These are phyloP conservation scores for Euphorbia peplus DNA, from an alignment of 345 rosid genomes.

Conservation along the genomic window DNA sequence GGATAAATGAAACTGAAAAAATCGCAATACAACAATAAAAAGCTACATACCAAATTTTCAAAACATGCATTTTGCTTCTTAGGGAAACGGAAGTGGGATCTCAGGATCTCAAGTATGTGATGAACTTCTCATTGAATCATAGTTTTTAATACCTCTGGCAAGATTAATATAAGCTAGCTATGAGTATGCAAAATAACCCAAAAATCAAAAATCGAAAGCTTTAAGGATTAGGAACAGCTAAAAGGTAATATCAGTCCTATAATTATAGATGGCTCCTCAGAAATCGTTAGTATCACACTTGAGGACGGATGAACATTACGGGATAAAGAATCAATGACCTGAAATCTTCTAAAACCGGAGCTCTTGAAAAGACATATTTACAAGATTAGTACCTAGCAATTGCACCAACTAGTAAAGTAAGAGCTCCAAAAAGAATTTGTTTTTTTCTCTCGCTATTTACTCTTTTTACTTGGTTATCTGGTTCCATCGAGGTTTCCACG, in stretches of 20 bases:
- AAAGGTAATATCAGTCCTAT: constrained; percentile 22
- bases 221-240: constrained; percentile 3
- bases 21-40: too few species aligned
- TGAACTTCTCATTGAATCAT: not conserved
- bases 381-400: constrained; percentile 29
- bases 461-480: constrained; percentile 31
- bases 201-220: not conserved
- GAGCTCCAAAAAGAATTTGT: constrained; percentile 45
- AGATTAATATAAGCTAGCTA: not conserved
- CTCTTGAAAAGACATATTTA: constrained; percentile 41
- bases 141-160: not conserved
- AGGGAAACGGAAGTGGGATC: too few species aligned
- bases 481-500: constrained; percentile 17
- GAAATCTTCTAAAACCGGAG: constrained; percentile 34
- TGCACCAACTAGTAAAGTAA: constrained; percentile 2
- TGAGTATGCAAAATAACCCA: not conserved
- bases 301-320: constrained; percentile 17
- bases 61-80: too few species aligned
- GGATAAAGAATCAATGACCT: constrained; percentile 45
- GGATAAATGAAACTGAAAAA: too few species aligned
- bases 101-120: too few species aligned
- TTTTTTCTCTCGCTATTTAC: constrained; percentile 36
- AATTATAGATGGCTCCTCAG: constrained; percentile 15
- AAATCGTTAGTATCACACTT: constrained; percentile 20
- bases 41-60: too few species aligned